Conservation (phyloP, 768 basidiomycete species). For the Tulasnella calospora region DNA sequence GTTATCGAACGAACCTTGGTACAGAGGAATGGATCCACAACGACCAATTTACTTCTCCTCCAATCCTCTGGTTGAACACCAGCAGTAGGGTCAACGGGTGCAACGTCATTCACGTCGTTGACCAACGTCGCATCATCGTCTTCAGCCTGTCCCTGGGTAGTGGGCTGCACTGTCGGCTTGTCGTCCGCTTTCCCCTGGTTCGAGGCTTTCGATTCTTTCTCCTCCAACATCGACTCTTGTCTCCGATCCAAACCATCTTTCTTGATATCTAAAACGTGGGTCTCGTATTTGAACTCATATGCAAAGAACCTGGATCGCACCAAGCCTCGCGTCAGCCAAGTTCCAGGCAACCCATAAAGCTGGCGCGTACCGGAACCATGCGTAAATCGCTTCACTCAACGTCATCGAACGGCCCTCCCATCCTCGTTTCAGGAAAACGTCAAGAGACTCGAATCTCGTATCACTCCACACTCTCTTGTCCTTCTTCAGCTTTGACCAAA, state of each 20-base stretch:
- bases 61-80: not conserved
- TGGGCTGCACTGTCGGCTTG: not conserved
- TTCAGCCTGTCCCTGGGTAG: not conserved
- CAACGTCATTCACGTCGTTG: slow-evolving; percentile 2
- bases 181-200: not conserved
- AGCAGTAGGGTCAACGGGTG: not conserved
- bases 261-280: slow-evolving; percentile 9
- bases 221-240: not conserved
- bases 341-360: not conserved
- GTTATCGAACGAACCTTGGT: slow-evolving; percentile 37
- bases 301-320: slow-evolving; percentile 16
- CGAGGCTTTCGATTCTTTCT: not conserved
- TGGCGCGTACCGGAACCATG: slow-evolving; percentile 24
- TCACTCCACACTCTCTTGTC: slow-evolving; percentile 26
- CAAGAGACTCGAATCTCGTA: slow-evolving; percentile 13
- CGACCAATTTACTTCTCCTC: slow-evolving; percentile 29
- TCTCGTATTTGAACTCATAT: slow-evolving; percentile 21
- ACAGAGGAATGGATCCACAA: slow-evolving; percentile 44
- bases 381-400: slow-evolving; percentile 15
- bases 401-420: slow-evolving; percentile 6
- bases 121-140: not conserved
- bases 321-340: not conserved
- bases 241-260: slow-evolving; percentile 1
- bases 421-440: not conserved
- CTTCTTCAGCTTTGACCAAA: slow-evolving; percentile 26